phyloP scores from a whole-genome alignment of 2,329 filamentous ascomycete species.

The Neonectria neomacrospora region DNA sequence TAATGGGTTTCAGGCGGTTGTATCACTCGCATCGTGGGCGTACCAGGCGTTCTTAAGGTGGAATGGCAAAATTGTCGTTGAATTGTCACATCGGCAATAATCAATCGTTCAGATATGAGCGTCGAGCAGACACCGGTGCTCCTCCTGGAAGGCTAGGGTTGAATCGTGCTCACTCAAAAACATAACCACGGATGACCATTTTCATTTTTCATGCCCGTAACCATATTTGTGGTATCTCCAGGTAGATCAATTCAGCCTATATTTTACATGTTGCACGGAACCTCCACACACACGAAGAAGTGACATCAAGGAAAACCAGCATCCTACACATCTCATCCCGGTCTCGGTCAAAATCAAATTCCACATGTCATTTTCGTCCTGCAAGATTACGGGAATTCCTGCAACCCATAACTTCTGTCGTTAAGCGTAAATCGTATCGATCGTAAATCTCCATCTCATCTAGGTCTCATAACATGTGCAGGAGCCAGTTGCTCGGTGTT shows the following conservation, averaged over 20 bases:
- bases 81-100: constrained; percentile 18
- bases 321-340: constrained; percentile 28
- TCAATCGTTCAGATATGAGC: constrained; percentile 14
- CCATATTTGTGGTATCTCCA: constrained; percentile 22
- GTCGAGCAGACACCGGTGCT: constrained; percentile 15
- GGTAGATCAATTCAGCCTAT: constrained; percentile 29
- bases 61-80: constrained; percentile 19
- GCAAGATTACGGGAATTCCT: constrained; percentile 19
- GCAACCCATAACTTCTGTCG: constrained; percentile 29
- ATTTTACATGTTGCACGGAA: constrained; percentile 36
- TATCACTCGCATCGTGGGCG: constrained; percentile 44
- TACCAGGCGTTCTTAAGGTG: constrained; percentile 47
- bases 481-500: constrained; percentile 2
- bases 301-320: constrained; percentile 32
- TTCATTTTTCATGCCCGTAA: constrained; percentile 13
- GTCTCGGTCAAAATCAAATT: constrained; percentile 28
- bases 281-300: constrained; percentile 16
- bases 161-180: constrained; percentile 4
- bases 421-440: constrained; percentile 43
- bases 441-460: constrained; percentile 38
- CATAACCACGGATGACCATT: constrained; percentile 4
- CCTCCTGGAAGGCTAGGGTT: neutral
- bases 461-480: constrained; percentile 23
- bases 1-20: constrained; percentile 32
- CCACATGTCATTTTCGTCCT: constrained; percentile 29